These are phyloP conservation scores for Chlorociboria aeruginascens DNA, from an alignment of 495 filamentous ascomycete species.

Conservation along the genomic window DNA sequence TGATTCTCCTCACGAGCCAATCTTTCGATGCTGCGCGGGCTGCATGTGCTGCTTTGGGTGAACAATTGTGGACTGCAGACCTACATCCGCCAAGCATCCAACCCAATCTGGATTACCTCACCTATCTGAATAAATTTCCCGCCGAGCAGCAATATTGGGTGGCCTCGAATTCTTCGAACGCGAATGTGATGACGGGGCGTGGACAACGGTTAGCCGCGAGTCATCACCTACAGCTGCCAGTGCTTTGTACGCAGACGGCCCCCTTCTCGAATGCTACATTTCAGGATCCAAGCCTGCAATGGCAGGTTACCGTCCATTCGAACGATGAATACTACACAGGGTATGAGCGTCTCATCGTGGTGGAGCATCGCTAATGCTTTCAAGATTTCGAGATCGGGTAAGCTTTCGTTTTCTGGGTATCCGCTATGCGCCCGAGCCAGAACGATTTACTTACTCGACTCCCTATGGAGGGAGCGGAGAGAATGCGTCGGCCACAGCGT, in stretches of 20 bases:
- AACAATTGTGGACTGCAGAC: conserved; percentile 31
- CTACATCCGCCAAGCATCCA: conserved; percentile 24
- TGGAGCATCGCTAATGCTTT: no score
- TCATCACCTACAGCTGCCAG: conserved; percentile 15
- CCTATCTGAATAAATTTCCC: conserved; percentile 17
- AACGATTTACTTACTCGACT: conserved; percentile 34
- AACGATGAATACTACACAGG: conserved; percentile 33
- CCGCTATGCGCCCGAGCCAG: conserved; percentile 34
- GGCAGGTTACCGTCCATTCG: conserved; percentile 31
- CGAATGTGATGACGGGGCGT: conserved; percentile 17
- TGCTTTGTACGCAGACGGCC: conserved; percentile 33
- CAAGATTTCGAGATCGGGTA: conserved; percentile 27
- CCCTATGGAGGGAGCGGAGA: conserved; percentile 29
- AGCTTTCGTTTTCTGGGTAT: conserved; percentile 42
- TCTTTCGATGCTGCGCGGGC: conserved; percentile 18
- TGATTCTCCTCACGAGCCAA: conserved; percentile 26
- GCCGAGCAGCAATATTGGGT: conserved; percentile 28
- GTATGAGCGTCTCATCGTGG: conserved; percentile 7
- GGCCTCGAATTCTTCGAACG: conserved; percentile 8
- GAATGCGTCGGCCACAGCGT: conserved; percentile 30
- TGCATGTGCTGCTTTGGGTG: conserved; percentile 27
- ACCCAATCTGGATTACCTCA: conserved; percentile 29
- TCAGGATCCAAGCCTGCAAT: conserved; percentile 28
- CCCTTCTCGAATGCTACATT: conserved; percentile 28
- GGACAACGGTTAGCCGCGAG: conserved; percentile 15